phyloP scores from a whole-genome alignment of 345 rosid genomes.

The Aethionema arabicum region DNA sequence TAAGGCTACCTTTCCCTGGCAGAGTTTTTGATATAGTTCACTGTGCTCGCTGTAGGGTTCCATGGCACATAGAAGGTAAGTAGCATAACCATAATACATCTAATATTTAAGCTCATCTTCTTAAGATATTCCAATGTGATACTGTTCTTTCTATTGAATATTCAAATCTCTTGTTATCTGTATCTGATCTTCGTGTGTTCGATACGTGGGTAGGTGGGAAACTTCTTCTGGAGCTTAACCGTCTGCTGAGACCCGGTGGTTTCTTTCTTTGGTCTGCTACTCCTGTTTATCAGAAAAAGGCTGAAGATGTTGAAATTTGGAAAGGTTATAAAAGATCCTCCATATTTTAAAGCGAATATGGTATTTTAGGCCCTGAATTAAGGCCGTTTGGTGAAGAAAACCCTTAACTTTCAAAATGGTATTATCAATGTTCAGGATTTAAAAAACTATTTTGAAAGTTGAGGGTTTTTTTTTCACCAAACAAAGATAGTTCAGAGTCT shows the following conservation, averaged over 20 bases:
- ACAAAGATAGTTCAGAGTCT: too few species aligned
- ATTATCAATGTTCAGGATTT: too few species aligned
- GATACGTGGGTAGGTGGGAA: slow-evolving; percentile 63
- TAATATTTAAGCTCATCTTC: slow-evolving; percentile 9
- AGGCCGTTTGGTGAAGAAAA: too few species aligned
- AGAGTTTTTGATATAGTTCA: slow-evolving; percentile 87
- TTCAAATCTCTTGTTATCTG: neutral
- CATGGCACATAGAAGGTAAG: slow-evolving; percentile 99
- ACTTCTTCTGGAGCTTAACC: slow-evolving; percentile 88
- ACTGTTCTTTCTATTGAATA: slow-evolving; percentile 1
- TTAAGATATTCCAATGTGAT: neutral
- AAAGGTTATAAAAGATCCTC: slow-evolving; percentile 50
- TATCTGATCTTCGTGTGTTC: slow-evolving; percentile 17
- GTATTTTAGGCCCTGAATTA: too few species aligned
- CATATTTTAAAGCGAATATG: neutral
- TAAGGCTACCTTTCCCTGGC: slow-evolving; percentile 91
- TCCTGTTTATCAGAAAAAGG: slow-evolving; percentile 81
- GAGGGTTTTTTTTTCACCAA: too few species aligned
- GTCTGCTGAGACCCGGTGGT: slow-evolving; percentile 83
- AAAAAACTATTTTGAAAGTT: too few species aligned
- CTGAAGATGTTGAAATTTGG: slow-evolving; percentile 88
- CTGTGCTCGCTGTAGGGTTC: slow-evolving; percentile 99
- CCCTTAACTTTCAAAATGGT: too few species aligned
- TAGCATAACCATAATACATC: neutral
- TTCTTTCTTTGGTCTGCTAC: slow-evolving; percentile 98